These are phyloP conservation scores for Graphilbum sp. DNA, from an alignment of 2,329 filamentous ascomycete species.

Conservation along the genomic window DNA sequence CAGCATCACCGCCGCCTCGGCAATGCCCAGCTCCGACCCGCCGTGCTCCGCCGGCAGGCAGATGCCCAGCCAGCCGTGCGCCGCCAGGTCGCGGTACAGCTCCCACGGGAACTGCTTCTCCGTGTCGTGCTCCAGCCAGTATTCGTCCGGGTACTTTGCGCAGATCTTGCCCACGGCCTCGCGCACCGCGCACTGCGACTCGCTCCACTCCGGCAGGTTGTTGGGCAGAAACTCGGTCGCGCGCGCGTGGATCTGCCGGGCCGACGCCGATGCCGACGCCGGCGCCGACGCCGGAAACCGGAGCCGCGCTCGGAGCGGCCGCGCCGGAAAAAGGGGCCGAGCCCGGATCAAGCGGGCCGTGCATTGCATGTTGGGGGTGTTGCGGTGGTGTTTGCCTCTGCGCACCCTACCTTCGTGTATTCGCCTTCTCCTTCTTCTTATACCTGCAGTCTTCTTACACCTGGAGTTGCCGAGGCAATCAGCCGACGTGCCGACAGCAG, in stretches of 20 bases:
- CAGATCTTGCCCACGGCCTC: slow-evolving; percentile 55
- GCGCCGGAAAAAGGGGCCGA: too few species aligned
- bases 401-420: too few species aligned
- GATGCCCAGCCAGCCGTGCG: slow-evolving; percentile 68
- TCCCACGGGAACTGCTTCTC: slow-evolving; percentile 26
- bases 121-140: slow-evolving; percentile 61
- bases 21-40: slow-evolving; percentile 59
- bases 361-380: too few species aligned
- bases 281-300: too few species aligned
- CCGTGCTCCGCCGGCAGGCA: slow-evolving; percentile 59
- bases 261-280: neutral
- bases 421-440: too few species aligned
- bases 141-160: slow-evolving; percentile 52
- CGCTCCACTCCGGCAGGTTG: slow-evolving; percentile 20
- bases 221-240: slow-evolving; percentile 3
- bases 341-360: too few species aligned
- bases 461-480: too few species aligned
- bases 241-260: neutral
- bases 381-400: too few species aligned
- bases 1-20: slow-evolving; percentile 76
- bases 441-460: too few species aligned
- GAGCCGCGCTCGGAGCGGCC: neutral
- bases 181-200: slow-evolving; percentile 53
- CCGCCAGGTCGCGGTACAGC: slow-evolving; percentile 55
- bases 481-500: too few species aligned